Conservation (phyloP, 768 basidiomycete species). For the Roridomyces roridus region DNA sequence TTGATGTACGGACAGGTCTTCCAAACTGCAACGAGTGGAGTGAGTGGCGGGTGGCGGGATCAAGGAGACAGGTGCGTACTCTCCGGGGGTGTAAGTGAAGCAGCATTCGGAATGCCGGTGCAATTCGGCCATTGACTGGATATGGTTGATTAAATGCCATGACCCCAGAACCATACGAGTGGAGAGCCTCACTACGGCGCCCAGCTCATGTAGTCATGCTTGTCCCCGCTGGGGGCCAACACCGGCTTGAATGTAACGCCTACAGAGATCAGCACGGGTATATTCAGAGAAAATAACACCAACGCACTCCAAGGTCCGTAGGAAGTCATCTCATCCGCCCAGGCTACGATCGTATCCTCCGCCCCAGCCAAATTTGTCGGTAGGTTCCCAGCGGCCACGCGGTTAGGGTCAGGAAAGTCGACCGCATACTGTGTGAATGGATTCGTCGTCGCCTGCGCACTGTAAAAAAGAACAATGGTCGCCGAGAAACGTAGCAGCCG, state of each 20-base stretch:
- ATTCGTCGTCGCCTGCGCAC: conserved; percentile 8
- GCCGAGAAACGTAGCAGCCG: too few species aligned
- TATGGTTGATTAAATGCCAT: too few species aligned
- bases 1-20: conserved; percentile 58
- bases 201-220: too few species aligned
- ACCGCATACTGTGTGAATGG: conserved; percentile 47
- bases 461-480: background rate
- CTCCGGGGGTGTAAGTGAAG: conserved; percentile 56
- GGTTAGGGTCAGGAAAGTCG: too few species aligned
- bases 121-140: conserved; percentile 74
- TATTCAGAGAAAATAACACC: too few species aligned
- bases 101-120: conserved; percentile 59
- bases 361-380: conserved; percentile 47
- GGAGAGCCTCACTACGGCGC: conserved; percentile 62
- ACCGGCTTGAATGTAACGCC: conserved; percentile 57
- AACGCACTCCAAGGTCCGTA: conserved; percentile 64
- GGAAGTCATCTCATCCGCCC: conserved; percentile 50
- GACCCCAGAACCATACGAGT: conserved; percentile 78
- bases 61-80: conserved; percentile 33
- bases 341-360: conserved; percentile 49
- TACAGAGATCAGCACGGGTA: conserved; percentile 33
- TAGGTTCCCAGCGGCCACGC: conserved; percentile 49
- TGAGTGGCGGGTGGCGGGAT: too few species aligned
- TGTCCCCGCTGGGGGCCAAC: conserved; percentile 57
- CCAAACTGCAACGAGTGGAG: conserved; percentile 55